These are phyloP conservation scores for Trametes meyenii DNA, from an alignment of 768 basidiomycete species.

Conservation along the genomic window DNA sequence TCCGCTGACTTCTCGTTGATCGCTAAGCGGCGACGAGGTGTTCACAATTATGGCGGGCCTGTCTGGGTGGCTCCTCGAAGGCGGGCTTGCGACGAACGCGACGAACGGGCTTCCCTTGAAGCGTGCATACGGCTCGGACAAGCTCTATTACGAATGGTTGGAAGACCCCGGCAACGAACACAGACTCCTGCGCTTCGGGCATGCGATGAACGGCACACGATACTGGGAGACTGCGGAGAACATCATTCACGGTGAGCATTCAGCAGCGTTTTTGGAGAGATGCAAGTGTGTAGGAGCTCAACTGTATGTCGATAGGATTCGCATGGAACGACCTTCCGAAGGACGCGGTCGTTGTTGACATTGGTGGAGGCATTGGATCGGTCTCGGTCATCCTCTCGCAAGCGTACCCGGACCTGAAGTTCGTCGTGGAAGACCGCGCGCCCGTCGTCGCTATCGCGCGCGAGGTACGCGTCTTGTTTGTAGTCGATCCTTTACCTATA, in stretches of 20 bases:
- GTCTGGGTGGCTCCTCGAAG: slow-evolving; percentile 10
- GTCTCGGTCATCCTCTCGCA: slow-evolving; percentile 24
- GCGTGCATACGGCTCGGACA: slow-evolving; percentile 56
- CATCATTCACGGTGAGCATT: slow-evolving; percentile 14
- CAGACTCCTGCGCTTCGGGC: slow-evolving; percentile 65
- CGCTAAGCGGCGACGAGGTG: slow-evolving; percentile 9
- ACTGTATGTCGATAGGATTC: slow-evolving; percentile 11
- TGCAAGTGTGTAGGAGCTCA: background rate
- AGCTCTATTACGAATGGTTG: slow-evolving; percentile 66
- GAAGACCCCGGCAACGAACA: slow-evolving; percentile 52
- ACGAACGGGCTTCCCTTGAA: slow-evolving; percentile 48
- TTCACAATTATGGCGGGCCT: slow-evolving; percentile 9
- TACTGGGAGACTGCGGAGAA: slow-evolving; percentile 54
- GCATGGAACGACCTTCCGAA: slow-evolving; percentile 24
- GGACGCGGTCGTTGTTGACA: slow-evolving; percentile 23
- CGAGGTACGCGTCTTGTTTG: slow-evolving; percentile 15
- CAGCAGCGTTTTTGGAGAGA: background rate
- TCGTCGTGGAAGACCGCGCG: slow-evolving; percentile 24
- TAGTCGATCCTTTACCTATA: background rate
- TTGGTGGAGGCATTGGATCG: slow-evolving; percentile 26
- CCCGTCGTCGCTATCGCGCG: slow-evolving; percentile 41
- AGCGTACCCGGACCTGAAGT: slow-evolving; percentile 22
- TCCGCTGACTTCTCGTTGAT: background rate
- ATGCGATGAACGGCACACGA: slow-evolving; percentile 69
- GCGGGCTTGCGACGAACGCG: background rate